phyloP scores from a whole-genome alignment of 768 basidiomycete species.

The Amanita subjunquillea region DNA sequence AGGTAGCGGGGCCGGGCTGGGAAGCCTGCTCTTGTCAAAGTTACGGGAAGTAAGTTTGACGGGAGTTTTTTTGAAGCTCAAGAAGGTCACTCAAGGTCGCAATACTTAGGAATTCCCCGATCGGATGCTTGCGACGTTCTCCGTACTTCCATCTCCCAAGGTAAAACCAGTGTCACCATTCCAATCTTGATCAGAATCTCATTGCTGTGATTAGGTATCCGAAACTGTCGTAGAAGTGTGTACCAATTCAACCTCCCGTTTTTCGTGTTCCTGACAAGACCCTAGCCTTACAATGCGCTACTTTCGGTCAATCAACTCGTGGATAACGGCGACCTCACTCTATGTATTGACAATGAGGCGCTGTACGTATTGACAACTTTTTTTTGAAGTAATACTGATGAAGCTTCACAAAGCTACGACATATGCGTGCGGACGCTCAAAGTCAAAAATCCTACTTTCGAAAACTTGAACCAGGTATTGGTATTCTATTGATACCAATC shows the following conservation, averaged over 20 bases:
- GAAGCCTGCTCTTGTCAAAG: conserved; percentile 72
- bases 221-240: conserved; percentile 57
- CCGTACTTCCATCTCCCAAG: conserved; percentile 44
- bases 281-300: conserved; percentile 78
- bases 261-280: conserved; percentile 27
- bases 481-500: not conserved
- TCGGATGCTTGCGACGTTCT: conserved; percentile 46
- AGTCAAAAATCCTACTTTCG: conserved; percentile 51
- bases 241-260: conserved; percentile 33
- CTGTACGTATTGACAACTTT: conserved; percentile 33
- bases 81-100: conserved; percentile 9
- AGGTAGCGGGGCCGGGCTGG: conserved; percentile 83
- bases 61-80: conserved; percentile 3
- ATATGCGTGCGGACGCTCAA: conserved; percentile 60
- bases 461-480: conserved; percentile 60
- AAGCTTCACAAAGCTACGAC: conserved; percentile 43
- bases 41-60: conserved; percentile 54
- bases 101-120: conserved; percentile 38
- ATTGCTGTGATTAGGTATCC: conserved; percentile 26
- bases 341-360: conserved; percentile 85
- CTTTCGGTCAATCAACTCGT: conserved; percentile 85
- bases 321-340: conserved; percentile 75
- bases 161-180: conserved; percentile 11
- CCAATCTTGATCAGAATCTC: not conserved
- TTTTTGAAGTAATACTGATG: not conserved